Base-by-base conservation (phyloP, 495 filamentous ascomycete genomes). In the Friedmanniomyces endolithicus region DNA sequence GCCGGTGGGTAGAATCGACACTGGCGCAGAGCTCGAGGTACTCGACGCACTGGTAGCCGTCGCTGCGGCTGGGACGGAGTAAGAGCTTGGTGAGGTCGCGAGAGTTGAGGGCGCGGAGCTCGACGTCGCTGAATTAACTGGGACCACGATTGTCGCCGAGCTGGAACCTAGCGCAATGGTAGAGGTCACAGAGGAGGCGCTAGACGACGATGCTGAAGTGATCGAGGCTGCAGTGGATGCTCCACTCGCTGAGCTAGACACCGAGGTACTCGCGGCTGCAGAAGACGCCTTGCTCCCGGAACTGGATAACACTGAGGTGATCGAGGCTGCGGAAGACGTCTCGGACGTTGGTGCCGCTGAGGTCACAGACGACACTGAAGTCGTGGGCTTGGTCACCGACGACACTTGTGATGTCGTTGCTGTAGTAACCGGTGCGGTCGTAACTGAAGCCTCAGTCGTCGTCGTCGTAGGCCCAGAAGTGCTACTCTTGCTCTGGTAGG, bases 1-100 rank as follows among this genome's bases (percentile, higher is more conserved):
- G 16, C 61, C 70, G 23, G 58, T 69, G 4, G 67, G 59, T 11
- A 49, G 14, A 29, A 68, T 63, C 2, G 60, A 62, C 16, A 48
- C 23, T 12, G 59, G 63, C 23, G 45, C 64, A 0, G 62, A 25
- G 20, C 44, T 47, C n/a, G 50, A 25, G 11, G 34, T 48, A 29
- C 49, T 53, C 1, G 59, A 45, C 16, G 50, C 23, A 23, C 47
- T 39, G 11, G 55, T 58, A 8, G 44, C 27, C 41, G 46, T 27
- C 7, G 58, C 29, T 11, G 11, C 43, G 11, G 29, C 22, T 16
- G 16, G 46, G 6, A 48, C 52, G 48, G 22, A 55, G 43, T 25
- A 16, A 1, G 27, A 40, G 31, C 25, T 48, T n/a, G 53, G 20
- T 17, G 47, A 16, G 31, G 31, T 41, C 8, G 31, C 44, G 22